Base-by-base conservation (phyloP, 163 green algal genomes). In the Botryococcus braunii region DNA sequence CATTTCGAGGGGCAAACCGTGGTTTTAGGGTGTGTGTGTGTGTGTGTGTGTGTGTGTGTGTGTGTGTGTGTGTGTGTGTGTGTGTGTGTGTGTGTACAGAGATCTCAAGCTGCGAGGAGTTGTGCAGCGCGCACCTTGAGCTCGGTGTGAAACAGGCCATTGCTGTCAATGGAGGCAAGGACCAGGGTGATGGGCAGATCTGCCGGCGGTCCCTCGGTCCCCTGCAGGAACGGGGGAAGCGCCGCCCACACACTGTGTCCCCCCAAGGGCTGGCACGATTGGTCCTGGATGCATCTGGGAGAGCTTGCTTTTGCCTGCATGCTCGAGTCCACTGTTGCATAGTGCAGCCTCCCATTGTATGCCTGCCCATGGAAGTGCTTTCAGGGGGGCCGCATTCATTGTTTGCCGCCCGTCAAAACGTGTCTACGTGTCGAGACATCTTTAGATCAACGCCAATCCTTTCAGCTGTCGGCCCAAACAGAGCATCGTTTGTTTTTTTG, bases 211-310 rank as follows among this genome's bases (percentile, higher is more conserved):
- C 52, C 77, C 25, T 25, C 6, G 27, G 27, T 36, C 25, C n/a
- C n/a, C n/a, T n/a, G n/a, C n/a, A 55, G 56, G 55, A 79, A 52
- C 31, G 79, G 70, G 8, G 86, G 85, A 70, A 91, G 49, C 27
- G 84, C 76, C 0, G 82, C 78, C 78, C 80, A 88, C 29, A 94
- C 81, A 49, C 74, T 86, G 82, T 89, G 87, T 21, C 82, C 82
- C 9, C 88, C 88, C n/a, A 95, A 62, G 0, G 87, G 85, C 40
- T 82, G 71, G 68, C 87, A 93, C 13, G 57, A 79, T 31, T 49
- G n/a, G 0, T 40, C 60, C 0, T 37, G 36, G 3, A 87, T 41
- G 71, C 81, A 86, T 4, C 48, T 31, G 29, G 29, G 71, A 61
- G 74, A 72, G 58, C 79, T 84, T 59, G 34, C 40, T 1, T 27